phyloP scores from a whole-genome alignment of 1,284 basidiomycete genomes.

The Moesziomyces globuligerus region DNA sequence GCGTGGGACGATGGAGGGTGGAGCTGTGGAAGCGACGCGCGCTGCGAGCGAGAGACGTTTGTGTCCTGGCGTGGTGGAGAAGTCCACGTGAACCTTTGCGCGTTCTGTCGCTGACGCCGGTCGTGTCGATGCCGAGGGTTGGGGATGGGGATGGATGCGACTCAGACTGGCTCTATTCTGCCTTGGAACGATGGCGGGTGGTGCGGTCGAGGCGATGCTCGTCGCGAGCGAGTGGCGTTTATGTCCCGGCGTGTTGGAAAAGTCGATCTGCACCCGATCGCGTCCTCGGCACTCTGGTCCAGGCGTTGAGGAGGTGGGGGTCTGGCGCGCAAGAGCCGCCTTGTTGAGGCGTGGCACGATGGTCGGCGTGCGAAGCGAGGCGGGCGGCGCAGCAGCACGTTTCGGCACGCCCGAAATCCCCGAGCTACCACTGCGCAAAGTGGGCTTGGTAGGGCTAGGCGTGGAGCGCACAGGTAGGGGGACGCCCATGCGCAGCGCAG shows the following conservation, averaged over 20 bases:
- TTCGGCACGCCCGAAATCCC: constrained; percentile 50
- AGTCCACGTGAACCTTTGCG: no score
- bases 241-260: constrained; percentile 50
- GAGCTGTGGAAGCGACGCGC: not conserved
- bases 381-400: constrained; percentile 21
- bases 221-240: constrained; percentile 19
- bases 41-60: not conserved
- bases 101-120: no score
- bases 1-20: constrained; percentile 7
- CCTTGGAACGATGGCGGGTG: constrained; percentile 36
- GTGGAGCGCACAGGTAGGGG: constrained; percentile 9
- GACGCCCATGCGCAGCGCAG: constrained; percentile 69
- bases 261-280: constrained; percentile 22
- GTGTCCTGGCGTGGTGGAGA: not conserved
- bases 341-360: constrained; percentile 52
- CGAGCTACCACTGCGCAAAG: constrained; percentile 11
- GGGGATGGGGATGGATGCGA: no score
- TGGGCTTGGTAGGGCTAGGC: constrained; percentile 1
- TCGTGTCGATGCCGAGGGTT: no score
- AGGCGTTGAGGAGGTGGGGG: no score
- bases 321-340: constrained; percentile 41
- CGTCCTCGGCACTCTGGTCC: no score
- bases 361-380: constrained; percentile 32
- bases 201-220: constrained; percentile 21
- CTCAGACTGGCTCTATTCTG: constrained; percentile 30